Evolutionary conservation across 2,329 filamentous ascomycete species (phyloP).

Genomic region (Neoascochyta sp.): DNA sequence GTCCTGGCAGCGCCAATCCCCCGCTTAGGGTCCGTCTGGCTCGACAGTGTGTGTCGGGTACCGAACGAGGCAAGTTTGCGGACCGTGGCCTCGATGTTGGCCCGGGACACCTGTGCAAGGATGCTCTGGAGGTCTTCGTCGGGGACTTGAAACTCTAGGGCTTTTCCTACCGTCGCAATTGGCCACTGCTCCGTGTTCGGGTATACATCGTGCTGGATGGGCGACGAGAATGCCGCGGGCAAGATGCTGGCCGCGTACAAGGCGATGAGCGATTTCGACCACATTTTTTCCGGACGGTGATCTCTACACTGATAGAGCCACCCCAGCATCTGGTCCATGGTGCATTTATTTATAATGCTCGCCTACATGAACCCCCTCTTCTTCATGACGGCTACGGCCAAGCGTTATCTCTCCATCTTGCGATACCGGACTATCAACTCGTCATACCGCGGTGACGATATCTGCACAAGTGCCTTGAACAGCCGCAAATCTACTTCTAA

Average conservation of each 20-base stretch:
- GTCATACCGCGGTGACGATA: too few relatives aligned
- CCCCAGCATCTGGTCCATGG: too few relatives aligned
- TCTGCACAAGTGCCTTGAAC: too few relatives aligned
- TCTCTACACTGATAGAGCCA: too few relatives aligned
- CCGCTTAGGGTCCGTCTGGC: conserved; percentile 46
- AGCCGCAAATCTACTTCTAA: too few relatives aligned
- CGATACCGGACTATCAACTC: too few relatives aligned
- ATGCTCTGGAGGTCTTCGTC: conserved; percentile 38
- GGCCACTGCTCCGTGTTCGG: conserved; percentile 34
- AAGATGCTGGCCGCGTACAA: conserved; percentile 8
- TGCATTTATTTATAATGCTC: too few relatives aligned
- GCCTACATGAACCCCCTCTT: too few relatives aligned
- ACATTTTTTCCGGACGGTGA: too few relatives aligned
- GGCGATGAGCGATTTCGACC: conserved; percentile 5
- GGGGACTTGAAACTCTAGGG: conserved; percentile 36
- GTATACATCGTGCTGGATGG: conserved; percentile 11
- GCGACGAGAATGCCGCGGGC: conserved; percentile 7
- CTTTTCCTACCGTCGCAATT: conserved; percentile 25
- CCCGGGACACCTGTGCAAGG: conserved; percentile 36
- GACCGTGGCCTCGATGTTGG: conserved; percentile 48
- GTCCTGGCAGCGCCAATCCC: conserved; percentile 55
- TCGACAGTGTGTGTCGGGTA: conserved; percentile 53
- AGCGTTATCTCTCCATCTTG: too few relatives aligned
- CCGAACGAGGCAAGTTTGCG: conserved; percentile 52
- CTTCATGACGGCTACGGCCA: too few relatives aligned